phyloP scores from a whole-genome alignment of 768 basidiomycete species.

The Xerocomellus intermedius region DNA sequence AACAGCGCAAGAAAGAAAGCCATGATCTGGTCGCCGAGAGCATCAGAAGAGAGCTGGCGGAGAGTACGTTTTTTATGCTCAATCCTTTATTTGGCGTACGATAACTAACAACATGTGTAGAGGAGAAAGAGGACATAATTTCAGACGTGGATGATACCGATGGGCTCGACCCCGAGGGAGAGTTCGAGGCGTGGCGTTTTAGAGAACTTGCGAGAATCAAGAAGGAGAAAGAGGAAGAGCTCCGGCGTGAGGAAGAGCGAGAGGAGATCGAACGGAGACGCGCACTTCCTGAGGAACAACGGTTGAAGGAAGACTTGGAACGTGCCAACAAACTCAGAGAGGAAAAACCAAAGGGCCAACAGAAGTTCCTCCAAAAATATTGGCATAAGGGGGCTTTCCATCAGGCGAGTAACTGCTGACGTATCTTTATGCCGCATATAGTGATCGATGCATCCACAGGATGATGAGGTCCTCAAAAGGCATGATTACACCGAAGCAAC shows the following conservation, averaged over 20 bases:
- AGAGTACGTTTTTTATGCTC: conserved; percentile 58
- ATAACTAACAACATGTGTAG: conserved; percentile 39
- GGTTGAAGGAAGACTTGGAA: conserved; percentile 90
- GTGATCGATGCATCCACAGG: conserved; percentile 46
- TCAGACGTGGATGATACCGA: conserved; percentile 96
- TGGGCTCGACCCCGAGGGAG: conserved; percentile 80
- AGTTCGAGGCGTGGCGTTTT: conserved; percentile 96
- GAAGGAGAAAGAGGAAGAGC: conserved; percentile 86
- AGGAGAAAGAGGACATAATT: conserved; percentile 80
- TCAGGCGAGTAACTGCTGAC: conserved; percentile 53
- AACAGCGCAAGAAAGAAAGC: conserved; percentile 83
- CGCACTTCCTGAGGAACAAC: conserved; percentile 90
- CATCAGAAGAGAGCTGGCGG: conserved; percentile 85
- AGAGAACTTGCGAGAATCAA: conserved; percentile 93
- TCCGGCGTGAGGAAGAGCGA: conserved; percentile 77
- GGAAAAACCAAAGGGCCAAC: conserved; percentile 87
- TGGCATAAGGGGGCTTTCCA: conserved; percentile 99
- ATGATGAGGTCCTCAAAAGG: conserved; percentile 78
- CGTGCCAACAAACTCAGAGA: conserved; percentile 77
- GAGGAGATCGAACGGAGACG: conserved; percentile 91
- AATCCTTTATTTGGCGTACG: not conserved
- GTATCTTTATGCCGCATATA: conserved; percentile 1
- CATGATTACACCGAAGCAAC: conserved; percentile 91
- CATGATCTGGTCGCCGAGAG: conserved; percentile 94
- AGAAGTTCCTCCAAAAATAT: conserved; percentile 95